A percentile compares a stretch with the other conserved stretches of the same genome.
These are phyloP conservation scores for Neopestalotiopsis sp. DNA, from an alignment of 2,329 filamentous ascomycete genomes.

Conservation along the genomic window DNA sequence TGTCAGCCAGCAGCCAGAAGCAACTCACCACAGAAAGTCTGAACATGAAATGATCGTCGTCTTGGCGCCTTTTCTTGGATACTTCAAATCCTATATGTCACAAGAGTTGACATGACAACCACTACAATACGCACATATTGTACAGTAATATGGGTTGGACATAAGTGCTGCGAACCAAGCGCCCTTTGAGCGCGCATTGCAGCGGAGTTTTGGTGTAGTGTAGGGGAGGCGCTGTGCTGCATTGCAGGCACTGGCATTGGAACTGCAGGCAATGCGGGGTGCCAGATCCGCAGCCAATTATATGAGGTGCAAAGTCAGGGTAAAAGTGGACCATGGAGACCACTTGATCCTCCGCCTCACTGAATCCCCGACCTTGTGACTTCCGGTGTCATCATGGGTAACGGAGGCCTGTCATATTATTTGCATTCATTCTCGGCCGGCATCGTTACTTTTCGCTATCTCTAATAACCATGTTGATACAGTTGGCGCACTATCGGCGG, in stretches of 20 bases:
- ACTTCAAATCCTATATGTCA: no score
- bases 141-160: neutral
- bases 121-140: no score
- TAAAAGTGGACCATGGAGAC: neutral
- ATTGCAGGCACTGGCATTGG: neutral
- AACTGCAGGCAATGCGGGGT: constrained; percentile 9
- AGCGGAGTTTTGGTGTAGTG: no score
- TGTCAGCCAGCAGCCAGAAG: no score
- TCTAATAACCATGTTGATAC: no score
- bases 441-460: no score
- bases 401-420: neutral
- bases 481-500: no score
- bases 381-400: constrained; percentile 2
- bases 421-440: neutral
- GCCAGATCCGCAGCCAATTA: neutral
- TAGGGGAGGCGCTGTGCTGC: no score
- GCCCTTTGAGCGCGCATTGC: neutral
- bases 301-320: neutral
- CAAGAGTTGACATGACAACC: no score
- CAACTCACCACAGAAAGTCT: no score
- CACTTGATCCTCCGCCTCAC: constrained; percentile 10
- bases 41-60: no score
- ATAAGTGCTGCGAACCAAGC: neutral
- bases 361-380: constrained; percentile 5
- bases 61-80: no score